These are phyloP conservation scores for Russula abietina DNA, from an alignment of 768 basidiomycete species.

Conservation along the genomic window DNA sequence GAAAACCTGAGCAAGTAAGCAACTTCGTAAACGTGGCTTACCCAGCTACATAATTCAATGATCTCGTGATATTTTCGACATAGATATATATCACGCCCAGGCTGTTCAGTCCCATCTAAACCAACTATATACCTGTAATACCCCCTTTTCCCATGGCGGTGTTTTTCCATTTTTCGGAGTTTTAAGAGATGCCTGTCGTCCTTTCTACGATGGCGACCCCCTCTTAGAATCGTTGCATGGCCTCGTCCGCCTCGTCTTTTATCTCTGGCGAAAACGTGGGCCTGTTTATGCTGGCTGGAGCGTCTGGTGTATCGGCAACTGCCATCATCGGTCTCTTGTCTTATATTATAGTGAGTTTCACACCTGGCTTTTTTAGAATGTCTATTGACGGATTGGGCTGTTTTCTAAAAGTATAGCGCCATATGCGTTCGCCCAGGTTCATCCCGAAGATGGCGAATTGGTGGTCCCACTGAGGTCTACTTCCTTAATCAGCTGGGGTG, in stretches of 20 bases:
- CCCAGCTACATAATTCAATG: too few species aligned
- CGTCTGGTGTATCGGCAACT: slow-evolving; percentile 25
- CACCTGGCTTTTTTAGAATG: background rate
- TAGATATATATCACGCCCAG: too few species aligned
- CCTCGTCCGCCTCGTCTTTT: slow-evolving; percentile 1
- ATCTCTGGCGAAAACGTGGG: slow-evolving; percentile 27
- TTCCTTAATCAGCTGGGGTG: slow-evolving; percentile 28
- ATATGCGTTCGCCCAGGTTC: slow-evolving; percentile 21
- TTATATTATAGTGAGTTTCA: slow-evolving; percentile 26
- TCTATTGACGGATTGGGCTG: background rate
- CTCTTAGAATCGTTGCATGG: background rate
- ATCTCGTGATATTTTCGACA: too few species aligned
- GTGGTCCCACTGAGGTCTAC: slow-evolving; percentile 28
- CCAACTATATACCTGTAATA: background rate
- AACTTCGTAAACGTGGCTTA: too few species aligned
- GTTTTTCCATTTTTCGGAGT: background rate
- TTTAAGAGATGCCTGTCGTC: background rate
- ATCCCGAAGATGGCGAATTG: slow-evolving; percentile 19
- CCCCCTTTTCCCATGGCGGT: background rate
- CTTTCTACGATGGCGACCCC: background rate
- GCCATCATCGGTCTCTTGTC: slow-evolving; percentile 24
- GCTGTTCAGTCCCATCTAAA: too few species aligned
- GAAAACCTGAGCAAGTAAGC: too few species aligned
- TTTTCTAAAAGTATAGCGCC: slow-evolving; percentile 21
- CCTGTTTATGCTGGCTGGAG: slow-evolving; percentile 25